A percentile compares a stretch with the other conserved stretches of the same genome.
Evolutionary conservation across 139 green algal species (phyloP).

Genomic region (Ulvella scutata): DNA sequence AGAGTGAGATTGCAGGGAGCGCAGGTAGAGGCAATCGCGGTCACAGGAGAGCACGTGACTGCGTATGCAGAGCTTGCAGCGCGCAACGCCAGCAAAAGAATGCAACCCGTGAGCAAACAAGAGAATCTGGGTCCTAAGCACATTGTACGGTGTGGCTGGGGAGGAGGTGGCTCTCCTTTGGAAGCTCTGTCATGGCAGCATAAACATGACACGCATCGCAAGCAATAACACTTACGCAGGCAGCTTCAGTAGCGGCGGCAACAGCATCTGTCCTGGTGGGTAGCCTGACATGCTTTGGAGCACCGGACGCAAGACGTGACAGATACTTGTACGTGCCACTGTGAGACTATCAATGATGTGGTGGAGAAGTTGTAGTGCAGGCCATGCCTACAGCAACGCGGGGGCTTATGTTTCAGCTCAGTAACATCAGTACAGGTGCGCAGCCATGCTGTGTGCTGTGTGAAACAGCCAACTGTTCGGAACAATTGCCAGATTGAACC

Average conservation of each 20-base stretch:
- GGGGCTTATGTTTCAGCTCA: too few species aligned
- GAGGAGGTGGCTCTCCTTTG: background rate
- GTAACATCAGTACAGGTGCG: too few species aligned
- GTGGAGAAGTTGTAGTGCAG: too few species aligned
- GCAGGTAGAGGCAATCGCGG: background rate
- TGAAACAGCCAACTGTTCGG: too few species aligned
- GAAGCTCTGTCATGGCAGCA: background rate
- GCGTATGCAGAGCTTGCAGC: background rate
- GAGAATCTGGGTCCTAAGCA: background rate
- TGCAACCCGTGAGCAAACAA: background rate
- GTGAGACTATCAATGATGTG: too few species aligned
- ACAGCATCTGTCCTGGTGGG: background rate
- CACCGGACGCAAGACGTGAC: background rate
- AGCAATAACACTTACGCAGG: too few species aligned
- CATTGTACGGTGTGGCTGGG: background rate
- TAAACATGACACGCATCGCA: too few species aligned
- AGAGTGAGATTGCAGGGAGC: too few species aligned
- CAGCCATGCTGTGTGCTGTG: too few species aligned
- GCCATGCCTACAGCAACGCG: too few species aligned
- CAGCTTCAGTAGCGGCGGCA: too few species aligned
- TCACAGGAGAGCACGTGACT: background rate
- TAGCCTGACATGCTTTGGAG: background rate
- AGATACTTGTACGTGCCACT: background rate
- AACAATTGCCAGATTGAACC: too few species aligned
- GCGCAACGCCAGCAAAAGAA: background rate